Evolutionary conservation across 2,329 filamentous ascomycete genomes (phyloP), one percentile per base, ranked within the genome.

Genomic region (Huntiella moniliformis): DNA sequence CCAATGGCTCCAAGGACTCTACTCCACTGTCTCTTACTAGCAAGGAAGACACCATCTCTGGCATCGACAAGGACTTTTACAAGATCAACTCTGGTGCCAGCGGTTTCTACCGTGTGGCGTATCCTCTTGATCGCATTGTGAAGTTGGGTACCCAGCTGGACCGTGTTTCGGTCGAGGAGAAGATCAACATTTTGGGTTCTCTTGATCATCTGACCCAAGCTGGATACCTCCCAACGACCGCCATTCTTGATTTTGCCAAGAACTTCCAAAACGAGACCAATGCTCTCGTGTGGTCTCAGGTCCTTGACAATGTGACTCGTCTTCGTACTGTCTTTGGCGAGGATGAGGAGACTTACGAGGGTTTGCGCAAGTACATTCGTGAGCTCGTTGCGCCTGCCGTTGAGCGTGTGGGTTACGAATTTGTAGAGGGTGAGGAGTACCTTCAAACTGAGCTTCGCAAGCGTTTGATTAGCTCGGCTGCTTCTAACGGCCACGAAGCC

Each of bases 41-140:
- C 47, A 95, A 84, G 64, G 71, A 82, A 54, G 78, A 85, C 46
- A 86, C 76, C 10, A 73, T 96, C 48, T 69, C 72, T 42, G 78
- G 80, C 50, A 67, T 93, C 48, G 74, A 85, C 53, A 72, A 79
- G 39, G 71, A 74, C 35, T 95, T 94, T 61, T 98, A 96, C 66
- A 92, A 94, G 66, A 69, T 98, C 56, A 98, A 98, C 67, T 77
- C 79, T 50, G 77, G 88, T 46, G 82, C 88, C 49, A 86, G 79
- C 44, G 88, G 86, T 18, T 95, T 76, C 57, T 96, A 92, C 65
- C 76, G 87, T 51, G 91, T 88, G 42, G 94, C 93, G 63, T 93
- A 96, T 58, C 85, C 91, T 4, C 77, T 84, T n/a, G 69, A 75
- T 52, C 77, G 88, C 41, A 71, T 98, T 36, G 74, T 73, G 35